These are phyloP conservation scores for Alternaria longipes DNA, from an alignment of 2,329 filamentous ascomycete genomes.

Conservation along the genomic window DNA sequence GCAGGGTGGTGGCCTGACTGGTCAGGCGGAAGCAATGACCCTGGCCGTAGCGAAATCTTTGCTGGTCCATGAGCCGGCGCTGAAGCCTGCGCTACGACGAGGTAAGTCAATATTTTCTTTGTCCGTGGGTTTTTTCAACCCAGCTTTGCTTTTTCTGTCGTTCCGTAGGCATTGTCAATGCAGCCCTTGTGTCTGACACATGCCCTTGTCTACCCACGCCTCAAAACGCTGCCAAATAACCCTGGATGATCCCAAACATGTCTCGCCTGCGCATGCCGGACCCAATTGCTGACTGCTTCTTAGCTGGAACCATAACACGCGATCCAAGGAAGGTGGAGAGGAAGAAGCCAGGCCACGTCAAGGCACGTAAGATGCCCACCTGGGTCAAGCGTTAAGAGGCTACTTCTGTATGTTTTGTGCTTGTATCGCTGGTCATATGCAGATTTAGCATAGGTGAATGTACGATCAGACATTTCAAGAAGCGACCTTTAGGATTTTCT, in stretches of 20 bases:
- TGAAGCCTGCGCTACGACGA: conserved; percentile 87
- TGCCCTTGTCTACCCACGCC: conserved; percentile 7
- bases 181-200: conserved; percentile 7
- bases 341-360: conserved; percentile 96
- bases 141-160: conserved; percentile 2
- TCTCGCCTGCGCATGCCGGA: conserved; percentile 19
- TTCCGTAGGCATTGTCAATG: conserved; percentile 6
- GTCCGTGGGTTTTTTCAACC: not conserved
- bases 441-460: conserved; percentile 27
- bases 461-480: conserved; percentile 12
- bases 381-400: conserved; percentile 84
- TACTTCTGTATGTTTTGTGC: conserved; percentile 38
- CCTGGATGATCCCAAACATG: conserved; percentile 13
- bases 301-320: conserved; percentile 91
- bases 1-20: conserved; percentile 87
- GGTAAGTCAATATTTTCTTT: conserved; percentile 68
- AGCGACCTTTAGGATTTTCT: not conserved
- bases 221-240: conserved; percentile 17
- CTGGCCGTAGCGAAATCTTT: conserved; percentile 88
- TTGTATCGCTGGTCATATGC: conserved; percentile 20
- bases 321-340: conserved; percentile 93
- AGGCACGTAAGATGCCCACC: conserved; percentile 96
- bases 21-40: conserved; percentile 94
- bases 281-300: conserved; percentile 54
- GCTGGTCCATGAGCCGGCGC: conserved; percentile 86